Base-by-base conservation (phyloP, 345 rosid genomes). In the Gossypium arboreum region DNA sequence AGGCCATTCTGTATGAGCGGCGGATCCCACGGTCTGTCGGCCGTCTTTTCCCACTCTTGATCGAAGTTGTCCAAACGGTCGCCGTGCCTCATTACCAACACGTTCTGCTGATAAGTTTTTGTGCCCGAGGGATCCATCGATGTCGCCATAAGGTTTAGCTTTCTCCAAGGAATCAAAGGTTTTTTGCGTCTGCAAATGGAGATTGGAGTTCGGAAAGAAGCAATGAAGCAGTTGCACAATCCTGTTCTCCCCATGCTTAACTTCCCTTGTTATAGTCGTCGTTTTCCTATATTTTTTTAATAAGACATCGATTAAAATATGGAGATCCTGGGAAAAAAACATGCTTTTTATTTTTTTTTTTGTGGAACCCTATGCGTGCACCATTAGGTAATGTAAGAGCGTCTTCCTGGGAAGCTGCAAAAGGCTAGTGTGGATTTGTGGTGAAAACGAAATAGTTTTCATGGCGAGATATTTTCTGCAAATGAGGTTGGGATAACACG, bases 41-140 rank as follows among this genome's bases (percentile, higher is more conserved):
- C 29, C 27, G 61, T 57, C 3, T 57, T 57, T 57, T 57, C 61
- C 61, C 61, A 57, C 29, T 29, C 11, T 15, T 29, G 61, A 10
- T 57, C 61, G 61, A 57, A 57, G 61, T 22, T 57, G 61, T 57
- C 61, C 13, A 57, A 12, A 57, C 61, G 61, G 61, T 57, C 61
- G 24, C 29, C 61, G 34, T 57, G 61, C 29, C 61, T 57, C 27
- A 57, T 20, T 18, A 57, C 61, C 61, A 57, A 20, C 12, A 57
- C 29, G 61, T 57, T 22, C 24, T 57, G 61, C 13, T 57, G 34
- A 3, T 57, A 57, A 57, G 61, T 20, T 57, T 22, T 22, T 22
- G 61, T 8, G 2, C 11, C 27, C 7, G 34, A 22, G 4, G 61
- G 61, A 57, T 22, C 61, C 61, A 57, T 22, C 11, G 15, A 4